Evolutionary conservation across 345 rosid genomes (phyloP).

Genomic region (Syzygium aromaticum): DNA sequence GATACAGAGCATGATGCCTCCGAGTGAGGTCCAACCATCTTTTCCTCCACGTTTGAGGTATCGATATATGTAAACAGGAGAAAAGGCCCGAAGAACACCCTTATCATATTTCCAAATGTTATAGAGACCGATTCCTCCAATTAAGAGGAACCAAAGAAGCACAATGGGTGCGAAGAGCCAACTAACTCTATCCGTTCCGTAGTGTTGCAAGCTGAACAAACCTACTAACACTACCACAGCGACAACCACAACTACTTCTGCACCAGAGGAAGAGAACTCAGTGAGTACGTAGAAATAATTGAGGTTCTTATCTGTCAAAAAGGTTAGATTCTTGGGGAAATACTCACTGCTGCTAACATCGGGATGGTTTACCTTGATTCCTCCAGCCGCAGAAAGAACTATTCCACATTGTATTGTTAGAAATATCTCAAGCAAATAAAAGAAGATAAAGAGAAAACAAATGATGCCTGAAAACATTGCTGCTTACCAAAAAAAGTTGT

Average conservation of each 20-base stretch:
- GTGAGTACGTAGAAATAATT: neutral
- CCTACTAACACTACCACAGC: slow-evolving; percentile 73
- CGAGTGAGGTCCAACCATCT: slow-evolving; percentile 74
- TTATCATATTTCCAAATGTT: slow-evolving; percentile 67
- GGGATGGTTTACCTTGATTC: slow-evolving; percentile 68
- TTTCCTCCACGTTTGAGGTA: slow-evolving; percentile 63
- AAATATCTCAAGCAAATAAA: neutral
- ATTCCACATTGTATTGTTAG: slow-evolving; percentile 2
- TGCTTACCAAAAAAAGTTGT: neutral
- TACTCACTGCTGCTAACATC: slow-evolving; percentile 45
- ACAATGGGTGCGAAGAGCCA: slow-evolving; percentile 98
- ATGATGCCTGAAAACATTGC: neutral
- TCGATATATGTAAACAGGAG: slow-evolving; percentile 60
- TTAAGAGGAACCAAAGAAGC: slow-evolving; percentile 79
- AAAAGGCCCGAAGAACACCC: slow-evolving; percentile 82
- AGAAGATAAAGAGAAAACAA: neutral
- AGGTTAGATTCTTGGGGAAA: neutral
- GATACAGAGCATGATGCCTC: slow-evolving; percentile 90
- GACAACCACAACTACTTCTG: slow-evolving; percentile 67
- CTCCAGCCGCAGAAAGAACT: slow-evolving; percentile 98
- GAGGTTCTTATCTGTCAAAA: neutral
- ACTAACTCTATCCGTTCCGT: slow-evolving; percentile 88
- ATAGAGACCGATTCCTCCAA: slow-evolving; percentile 74
- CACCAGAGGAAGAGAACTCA: slow-evolving; percentile 9
- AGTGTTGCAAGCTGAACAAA: slow-evolving; percentile 86